Conservation (phyloP, 768 basidiomycete species). For the Amanita jacksonii region DNA sequence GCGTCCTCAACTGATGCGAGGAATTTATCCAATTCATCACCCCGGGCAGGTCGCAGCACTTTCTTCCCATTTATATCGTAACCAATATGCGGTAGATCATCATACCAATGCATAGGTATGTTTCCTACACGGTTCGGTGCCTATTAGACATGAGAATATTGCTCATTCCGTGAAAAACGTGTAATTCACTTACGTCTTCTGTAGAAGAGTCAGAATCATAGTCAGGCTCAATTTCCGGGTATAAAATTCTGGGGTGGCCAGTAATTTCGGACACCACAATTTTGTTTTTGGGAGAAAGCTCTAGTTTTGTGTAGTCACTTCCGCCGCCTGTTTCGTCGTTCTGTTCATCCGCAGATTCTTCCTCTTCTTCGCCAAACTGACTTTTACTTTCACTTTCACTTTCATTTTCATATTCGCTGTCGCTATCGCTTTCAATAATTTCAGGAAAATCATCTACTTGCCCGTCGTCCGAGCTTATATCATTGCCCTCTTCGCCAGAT, state of each 20-base stretch:
- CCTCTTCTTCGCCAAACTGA: slow-evolving; percentile 28
- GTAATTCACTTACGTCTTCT: slow-evolving; percentile 64
- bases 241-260: slow-evolving; percentile 73
- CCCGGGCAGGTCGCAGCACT: slow-evolving; percentile 86
- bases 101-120: slow-evolving; percentile 98
- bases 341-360: slow-evolving; percentile 27
- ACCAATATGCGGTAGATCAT: slow-evolving; percentile 97
- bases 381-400: slow-evolving; percentile 26
- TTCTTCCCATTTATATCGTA: slow-evolving; percentile 94
- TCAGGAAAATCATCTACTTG: slow-evolving; percentile 69
- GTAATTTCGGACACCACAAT: slow-evolving; percentile 72
- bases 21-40: slow-evolving; percentile 97
- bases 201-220: slow-evolving; percentile 91
- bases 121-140: slow-evolving; percentile 92
- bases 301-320: slow-evolving; percentile 27
- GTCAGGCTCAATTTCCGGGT: slow-evolving; percentile 82
- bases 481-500: slow-evolving; percentile 60
- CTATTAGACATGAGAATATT: slow-evolving; percentile 28
- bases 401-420: slow-evolving; percentile 30
- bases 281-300: slow-evolving; percentile 56
- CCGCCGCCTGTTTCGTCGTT: slow-evolving; percentile 29
- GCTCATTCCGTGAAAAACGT: not conserved
- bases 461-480: slow-evolving; percentile 42
- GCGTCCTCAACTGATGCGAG: slow-evolving; percentile 89
- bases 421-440: slow-evolving; percentile 48